Evolutionary conservation across 2,329 filamentous ascomycete species (phyloP).

Genomic region (Dactylellina sp.): DNA sequence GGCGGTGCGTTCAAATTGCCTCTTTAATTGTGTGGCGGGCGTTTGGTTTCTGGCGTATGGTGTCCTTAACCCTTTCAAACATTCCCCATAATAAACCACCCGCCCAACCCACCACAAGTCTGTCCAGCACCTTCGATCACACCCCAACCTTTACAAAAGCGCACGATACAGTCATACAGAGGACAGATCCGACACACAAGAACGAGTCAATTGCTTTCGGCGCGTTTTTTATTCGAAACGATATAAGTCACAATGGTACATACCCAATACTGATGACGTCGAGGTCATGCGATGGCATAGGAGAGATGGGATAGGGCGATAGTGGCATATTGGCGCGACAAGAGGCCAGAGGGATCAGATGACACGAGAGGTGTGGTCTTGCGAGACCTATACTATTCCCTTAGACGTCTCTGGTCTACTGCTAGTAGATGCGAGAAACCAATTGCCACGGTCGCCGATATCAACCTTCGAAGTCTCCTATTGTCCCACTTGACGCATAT

Average conservation of each 20-base stretch:
- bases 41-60: conserved; percentile 50
- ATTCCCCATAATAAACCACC: conserved; percentile 34
- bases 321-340: conserved; percentile 31
- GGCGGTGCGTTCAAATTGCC: conserved; percentile 43
- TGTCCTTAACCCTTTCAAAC: conserved; percentile 56
- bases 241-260: conserved; percentile 48
- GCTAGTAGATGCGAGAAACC: conserved; percentile 4
- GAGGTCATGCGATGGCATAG: conserved; percentile 27
- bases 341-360: neutral
- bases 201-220: conserved; percentile 32
- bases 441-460: conserved; percentile 6
- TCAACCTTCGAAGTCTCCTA: neutral
- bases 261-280: conserved; percentile 15
- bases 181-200: neutral
- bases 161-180: conserved; percentile 1
- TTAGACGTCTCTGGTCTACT: neutral
- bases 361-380: neutral
- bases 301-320: conserved; percentile 33
- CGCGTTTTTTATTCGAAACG: conserved; percentile 11
- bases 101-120: conserved; percentile 4
- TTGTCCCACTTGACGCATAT: conserved; percentile 62
- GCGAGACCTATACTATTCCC: neutral
- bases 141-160: conserved; percentile 19
- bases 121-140: conserved; percentile 4
- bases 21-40: conserved; percentile 17